Evolutionary conservation across 805 yeast genomes (phyloP), one percentile per base, ranked within the genome.

Genomic region (Blastobotrys attinorum): DNA sequence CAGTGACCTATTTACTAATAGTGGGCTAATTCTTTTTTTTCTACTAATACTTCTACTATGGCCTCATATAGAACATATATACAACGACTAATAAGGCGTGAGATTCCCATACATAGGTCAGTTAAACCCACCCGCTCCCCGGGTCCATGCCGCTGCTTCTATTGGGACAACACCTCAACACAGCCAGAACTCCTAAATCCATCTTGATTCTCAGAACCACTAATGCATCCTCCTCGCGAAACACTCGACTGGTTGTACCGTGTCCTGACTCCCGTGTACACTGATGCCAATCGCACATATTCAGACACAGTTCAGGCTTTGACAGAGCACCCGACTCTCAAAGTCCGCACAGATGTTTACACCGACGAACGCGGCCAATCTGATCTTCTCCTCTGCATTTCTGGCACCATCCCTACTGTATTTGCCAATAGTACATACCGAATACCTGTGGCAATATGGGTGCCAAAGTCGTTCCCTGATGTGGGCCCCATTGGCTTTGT

Each of bases 361-460:
- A 73, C 83, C 1, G 63, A 71, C 42, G 71, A 70, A n/a, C 51
- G 65, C 1, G 96, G 96, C 1, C 58, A 58, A 10, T 67, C 82
- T 1, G 68, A 72, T 17, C 67, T 87, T 16, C 64, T 87, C 39
- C 64, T 88, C 8, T 78, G 79, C 47, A 48, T 89, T 1, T 72
- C 72, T 51, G 96, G 96, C 0, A 63, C 71, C 0, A 51, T 81
- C 3, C 71, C 72, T 2, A 58, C 63, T 1, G 34, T 50, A 3
- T 58, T 62, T 10, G 53, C 52, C 11, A 58, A 59, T 1, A 45
- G 53, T 0, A 52, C 54, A 0, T 65, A 70, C 49, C 61, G 65
- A n/a, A 62, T 75, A 15, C 89, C 88, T 0, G 54, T 87, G 10
- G 78, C 77, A 43, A 60, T 88, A 3, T 87, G 95, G 95, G 55